These are phyloP conservation scores for Capsella rubella DNA, from an alignment of 441 rosid genomes.

Conservation along the genomic window DNA sequence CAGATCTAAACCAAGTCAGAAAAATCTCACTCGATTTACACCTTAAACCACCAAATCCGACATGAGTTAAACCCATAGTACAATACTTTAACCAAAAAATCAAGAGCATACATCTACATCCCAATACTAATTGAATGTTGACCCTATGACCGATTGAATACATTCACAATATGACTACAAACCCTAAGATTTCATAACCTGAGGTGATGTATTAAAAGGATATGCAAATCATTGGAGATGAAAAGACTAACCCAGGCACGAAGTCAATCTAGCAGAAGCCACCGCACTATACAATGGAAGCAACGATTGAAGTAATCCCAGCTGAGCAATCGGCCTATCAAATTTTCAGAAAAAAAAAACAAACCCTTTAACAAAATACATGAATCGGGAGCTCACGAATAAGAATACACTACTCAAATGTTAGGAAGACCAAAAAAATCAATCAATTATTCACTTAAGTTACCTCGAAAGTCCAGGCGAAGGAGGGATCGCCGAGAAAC, in stretches of 20 bases:
- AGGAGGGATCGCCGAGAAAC: constrained; percentile 50
- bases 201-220: too few species aligned
- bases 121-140: too few species aligned
- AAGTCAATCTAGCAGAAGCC: constrained; percentile 84
- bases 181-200: too few species aligned
- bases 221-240: too few species aligned
- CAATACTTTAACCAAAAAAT: not conserved
- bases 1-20: constrained; percentile 15
- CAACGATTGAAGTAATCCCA: constrained; percentile 81
- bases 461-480: constrained; percentile 62
- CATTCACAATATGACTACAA: too few species aligned
- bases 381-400: constrained; percentile 3
- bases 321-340: constrained; percentile 62
- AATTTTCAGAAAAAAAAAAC: constrained; percentile 38
- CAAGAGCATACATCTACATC: not conserved
- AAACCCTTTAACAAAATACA: not conserved
- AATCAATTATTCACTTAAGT: not conserved
- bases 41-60: not conserved
- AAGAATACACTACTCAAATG: constrained; percentile 6
- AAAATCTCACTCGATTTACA: not conserved
- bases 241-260: constrained; percentile 68
- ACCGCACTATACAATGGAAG: constrained; percentile 84
- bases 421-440: not conserved
- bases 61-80: constrained; percentile 12
- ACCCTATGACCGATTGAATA: too few species aligned